A percentile compares a stretch with the other conserved stretches of the same genome.
phyloP scores from a whole-genome alignment of 208 protist genomes.

The Leishmania tropica region DNA sequence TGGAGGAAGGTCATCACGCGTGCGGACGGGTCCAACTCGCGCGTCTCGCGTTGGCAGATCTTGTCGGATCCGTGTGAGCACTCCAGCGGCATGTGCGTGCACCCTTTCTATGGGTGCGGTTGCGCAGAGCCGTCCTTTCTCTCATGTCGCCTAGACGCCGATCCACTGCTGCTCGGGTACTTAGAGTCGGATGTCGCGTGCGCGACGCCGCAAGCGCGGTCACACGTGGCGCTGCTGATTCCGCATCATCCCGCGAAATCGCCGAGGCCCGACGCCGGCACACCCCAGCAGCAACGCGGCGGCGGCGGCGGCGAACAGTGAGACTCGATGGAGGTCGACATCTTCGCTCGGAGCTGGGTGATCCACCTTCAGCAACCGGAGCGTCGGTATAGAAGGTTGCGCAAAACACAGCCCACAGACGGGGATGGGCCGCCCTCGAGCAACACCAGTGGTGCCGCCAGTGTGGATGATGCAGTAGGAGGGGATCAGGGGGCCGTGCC shows the following conservation, averaged over 20 bases:
- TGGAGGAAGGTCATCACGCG: conserved; percentile 16
- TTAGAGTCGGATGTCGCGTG: conserved; percentile 4
- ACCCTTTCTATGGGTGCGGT: conserved; percentile 13
- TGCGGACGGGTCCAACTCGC: conserved; percentile 6
- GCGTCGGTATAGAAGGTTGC: background rate
- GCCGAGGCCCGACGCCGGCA: background rate
- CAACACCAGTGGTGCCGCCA: background rate
- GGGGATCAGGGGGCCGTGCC: background rate
- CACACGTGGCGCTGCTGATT: conserved; percentile 14
- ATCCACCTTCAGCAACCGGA: background rate
- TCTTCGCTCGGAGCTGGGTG: conserved; percentile 16
- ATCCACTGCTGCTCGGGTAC: conserved; percentile 20
- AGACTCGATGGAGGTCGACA: background rate
- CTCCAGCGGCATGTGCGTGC: conserved; percentile 11
- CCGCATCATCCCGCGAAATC: conserved; percentile 1
- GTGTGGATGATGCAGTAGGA: background rate
- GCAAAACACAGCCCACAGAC: background rate
- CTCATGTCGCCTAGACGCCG: conserved; percentile 19
- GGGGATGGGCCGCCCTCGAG: background rate
- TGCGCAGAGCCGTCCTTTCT: conserved; percentile 14
- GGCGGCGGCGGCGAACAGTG: no score
- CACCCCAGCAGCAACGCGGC: background rate
- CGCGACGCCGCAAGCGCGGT: background rate
- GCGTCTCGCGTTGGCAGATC: conserved; percentile 24
- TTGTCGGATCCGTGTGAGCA: conserved; percentile 8